Conservation (phyloP, 2,329 filamentous ascomycete species). For the Neofusicoccum umdonicola region DNA sequence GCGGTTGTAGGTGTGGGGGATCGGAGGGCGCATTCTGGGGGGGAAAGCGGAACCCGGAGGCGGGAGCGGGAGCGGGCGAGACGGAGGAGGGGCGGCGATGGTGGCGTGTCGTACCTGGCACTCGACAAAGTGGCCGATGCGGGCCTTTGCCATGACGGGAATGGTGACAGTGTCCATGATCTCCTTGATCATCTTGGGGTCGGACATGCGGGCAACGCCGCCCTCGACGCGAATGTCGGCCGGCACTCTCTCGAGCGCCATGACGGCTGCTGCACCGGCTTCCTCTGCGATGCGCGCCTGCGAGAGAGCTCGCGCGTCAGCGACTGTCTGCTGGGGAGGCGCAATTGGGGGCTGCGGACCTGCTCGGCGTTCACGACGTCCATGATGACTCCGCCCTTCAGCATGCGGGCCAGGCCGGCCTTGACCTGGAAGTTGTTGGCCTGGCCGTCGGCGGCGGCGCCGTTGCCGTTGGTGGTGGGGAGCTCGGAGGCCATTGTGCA, state of each 20-base stretch:
- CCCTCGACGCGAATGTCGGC: conserved; percentile 92
- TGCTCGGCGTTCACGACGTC: conserved; percentile 92
- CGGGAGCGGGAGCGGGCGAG: background rate
- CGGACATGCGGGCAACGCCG: conserved; percentile 94
- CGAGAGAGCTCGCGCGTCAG: background rate
- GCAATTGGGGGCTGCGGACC: conserved; percentile 41
- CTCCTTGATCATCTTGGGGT: conserved; percentile 89
- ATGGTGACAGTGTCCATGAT: conserved; percentile 95
- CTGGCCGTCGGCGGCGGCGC: conserved; percentile 43
- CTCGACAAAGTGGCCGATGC: conserved; percentile 97
- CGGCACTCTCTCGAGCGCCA: conserved; percentile 96
- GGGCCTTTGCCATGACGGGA: conserved; percentile 97
- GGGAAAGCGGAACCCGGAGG: background rate
- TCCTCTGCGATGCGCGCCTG: conserved; percentile 95
- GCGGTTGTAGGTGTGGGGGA: background rate
- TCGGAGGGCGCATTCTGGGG: background rate
- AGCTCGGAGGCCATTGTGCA: conserved; percentile 48
- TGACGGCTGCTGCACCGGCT: conserved; percentile 91
- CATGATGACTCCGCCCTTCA: conserved; percentile 99
- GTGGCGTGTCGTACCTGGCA: conserved; percentile 62
- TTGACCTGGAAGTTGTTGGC: conserved; percentile 77
- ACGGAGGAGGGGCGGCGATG: background rate
- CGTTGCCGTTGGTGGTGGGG: conserved; percentile 45
- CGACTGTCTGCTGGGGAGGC: background rate
- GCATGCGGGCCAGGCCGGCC: conserved; percentile 92